Evolutionary conservation across 2,329 filamentous ascomycete species (phyloP), one percentile per base, ranked within the genome.

Genomic region (Scedosporium aurantiacum): DNA sequence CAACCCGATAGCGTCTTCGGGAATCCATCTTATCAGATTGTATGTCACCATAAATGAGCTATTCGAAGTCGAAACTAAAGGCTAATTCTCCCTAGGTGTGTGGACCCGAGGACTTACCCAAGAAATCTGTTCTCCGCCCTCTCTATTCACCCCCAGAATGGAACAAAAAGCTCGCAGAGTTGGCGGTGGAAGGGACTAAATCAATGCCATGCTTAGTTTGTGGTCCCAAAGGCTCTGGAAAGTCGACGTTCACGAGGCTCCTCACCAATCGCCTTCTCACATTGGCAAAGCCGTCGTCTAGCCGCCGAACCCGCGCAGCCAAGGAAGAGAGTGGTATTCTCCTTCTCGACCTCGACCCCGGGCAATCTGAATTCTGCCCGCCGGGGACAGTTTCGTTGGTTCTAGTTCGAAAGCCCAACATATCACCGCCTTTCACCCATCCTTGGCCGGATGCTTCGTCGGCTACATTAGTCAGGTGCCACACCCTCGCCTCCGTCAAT

Each of bases 341-440:
- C 61, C 75, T 88, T n/a, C 78, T 94, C 5, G 90, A 94, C 66
- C 77, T 93, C 8, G 89, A 94, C 68, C 87, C 88, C 0, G 87
- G 86, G 0, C 89, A 91, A 67, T 88, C 89, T 2, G 89, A 92
- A 68, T 91, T 88, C 69, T 82, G 82, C 0, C 79, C 86, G 1
- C 82, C 86, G 0, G 89, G 89, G 0, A 84, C 87, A 14, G 68
- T 93, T 21, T 89, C 88, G 1, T 80, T 93, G 3, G 75, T 86
- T 14, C 77, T 82, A 28, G 72, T 91, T 10, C 76, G 75, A 1
- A 72, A 78, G 32, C 82, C 86, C 0, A 85, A 90, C 58, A 74
- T 92, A 4, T 81, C 84, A 0, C 82, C 87, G 1, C 78, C 87
- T 0, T 92, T 89, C 67, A 84, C 84, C 6, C 87, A 89, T 65